Percentiles rank a stretch among this genome's conserved stretches.
Conservation (phyloP, 2,329 filamentous ascomycete species). For the Neofusicoccum cordaticola region DNA sequence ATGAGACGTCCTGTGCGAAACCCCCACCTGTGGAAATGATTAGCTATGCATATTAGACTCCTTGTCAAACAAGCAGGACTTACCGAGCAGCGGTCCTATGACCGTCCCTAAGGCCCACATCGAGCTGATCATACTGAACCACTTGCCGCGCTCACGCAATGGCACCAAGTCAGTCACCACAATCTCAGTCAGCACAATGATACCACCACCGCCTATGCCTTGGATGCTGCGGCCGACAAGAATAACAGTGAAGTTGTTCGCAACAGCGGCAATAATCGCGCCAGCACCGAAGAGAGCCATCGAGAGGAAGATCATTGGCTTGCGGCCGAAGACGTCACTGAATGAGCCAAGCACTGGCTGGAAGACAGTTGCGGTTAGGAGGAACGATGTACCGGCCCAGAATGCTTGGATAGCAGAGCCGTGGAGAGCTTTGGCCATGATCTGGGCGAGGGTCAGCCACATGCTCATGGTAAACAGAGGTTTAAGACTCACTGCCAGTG, state of each 20-base stretch:
- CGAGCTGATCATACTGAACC: conserved; percentile 39
- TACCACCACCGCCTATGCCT: conserved; percentile 42
- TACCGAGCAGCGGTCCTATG: conserved; percentile 45
- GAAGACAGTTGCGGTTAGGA: conserved; percentile 40
- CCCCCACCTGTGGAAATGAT: conserved; percentile 42
- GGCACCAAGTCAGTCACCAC: conserved; percentile 48
- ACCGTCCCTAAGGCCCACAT: conserved; percentile 59
- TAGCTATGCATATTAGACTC: background rate
- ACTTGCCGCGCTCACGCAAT: conserved; percentile 42
- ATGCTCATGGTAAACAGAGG: background rate
- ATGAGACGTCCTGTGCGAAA: conserved; percentile 51
- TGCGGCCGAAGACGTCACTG: conserved; percentile 41
- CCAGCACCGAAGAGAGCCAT: conserved; percentile 37
- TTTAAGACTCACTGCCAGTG: conserved; percentile 41
- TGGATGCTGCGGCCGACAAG: conserved; percentile 39
- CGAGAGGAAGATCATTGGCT: conserved; percentile 36
- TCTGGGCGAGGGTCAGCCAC: conserved; percentile 22
- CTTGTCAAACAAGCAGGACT: background rate
- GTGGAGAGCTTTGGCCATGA: conserved; percentile 35
- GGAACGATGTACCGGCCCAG: conserved; percentile 42
- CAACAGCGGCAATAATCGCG: conserved; percentile 35
- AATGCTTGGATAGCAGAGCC: conserved; percentile 42
- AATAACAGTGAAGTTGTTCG: conserved; percentile 38
- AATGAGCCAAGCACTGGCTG: conserved; percentile 41
- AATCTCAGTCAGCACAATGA: conserved; percentile 43